These are phyloP conservation scores for Conringia planisiliqua DNA, from an alignment of 345 rosid genomes.

Conservation along the genomic window DNA sequence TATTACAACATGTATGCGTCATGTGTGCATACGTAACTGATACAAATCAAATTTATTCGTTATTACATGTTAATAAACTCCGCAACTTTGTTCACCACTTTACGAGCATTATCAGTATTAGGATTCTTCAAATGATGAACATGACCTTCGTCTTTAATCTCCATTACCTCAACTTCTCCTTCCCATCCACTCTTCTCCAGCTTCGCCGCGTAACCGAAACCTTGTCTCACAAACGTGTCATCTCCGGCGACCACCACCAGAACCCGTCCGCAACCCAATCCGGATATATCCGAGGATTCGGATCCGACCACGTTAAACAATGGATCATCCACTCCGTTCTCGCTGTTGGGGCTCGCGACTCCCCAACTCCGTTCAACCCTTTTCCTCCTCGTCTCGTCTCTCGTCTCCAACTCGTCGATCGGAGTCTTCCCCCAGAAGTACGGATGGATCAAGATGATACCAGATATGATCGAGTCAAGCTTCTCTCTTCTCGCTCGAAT, in stretches of 20 bases:
- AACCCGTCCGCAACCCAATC: slow-evolving; percentile 35
- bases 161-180: slow-evolving; percentile 40
- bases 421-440: slow-evolving; percentile 41
- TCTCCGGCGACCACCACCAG: slow-evolving; percentile 44
- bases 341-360: slow-evolving; percentile 33
- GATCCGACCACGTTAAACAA: slow-evolving; percentile 35
- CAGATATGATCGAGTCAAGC: background rate
- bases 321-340: slow-evolving; percentile 47
- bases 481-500: slow-evolving; percentile 28
- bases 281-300: slow-evolving; percentile 28
- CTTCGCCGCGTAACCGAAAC: slow-evolving; percentile 34
- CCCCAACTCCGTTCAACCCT: slow-evolving; percentile 27
- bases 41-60: background rate
- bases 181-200: slow-evolving; percentile 42
- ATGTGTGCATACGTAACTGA: background rate
- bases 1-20: too few relatives aligned
- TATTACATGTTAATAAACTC: slow-evolving; percentile 22
- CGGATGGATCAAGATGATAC: slow-evolving; percentile 43
- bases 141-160: slow-evolving; percentile 41
- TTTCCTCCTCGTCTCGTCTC: slow-evolving; percentile 33
- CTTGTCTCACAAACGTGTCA: slow-evolving; percentile 38
- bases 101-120: slow-evolving; percentile 22
- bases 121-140: slow-evolving; percentile 39
- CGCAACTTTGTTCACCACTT: slow-evolving; percentile 22
- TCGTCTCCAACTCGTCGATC: slow-evolving; percentile 19